Evolutionary conservation across 495 filamentous ascomycete species (phyloP).

Genomic region (Trichoderma parareesei): DNA sequence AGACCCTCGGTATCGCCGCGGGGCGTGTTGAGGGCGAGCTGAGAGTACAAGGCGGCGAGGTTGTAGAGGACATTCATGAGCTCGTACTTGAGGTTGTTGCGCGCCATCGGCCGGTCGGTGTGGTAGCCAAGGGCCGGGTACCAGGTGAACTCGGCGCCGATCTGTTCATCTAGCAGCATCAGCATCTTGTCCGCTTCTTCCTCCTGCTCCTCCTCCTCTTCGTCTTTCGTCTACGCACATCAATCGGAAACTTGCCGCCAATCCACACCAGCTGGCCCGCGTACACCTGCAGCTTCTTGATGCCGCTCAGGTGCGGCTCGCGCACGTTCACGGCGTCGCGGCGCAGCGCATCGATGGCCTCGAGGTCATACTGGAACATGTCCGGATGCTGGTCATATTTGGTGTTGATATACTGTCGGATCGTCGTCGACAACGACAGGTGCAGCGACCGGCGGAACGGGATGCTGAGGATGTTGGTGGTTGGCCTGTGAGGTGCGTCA

Average conservation of each 20-base stretch:
- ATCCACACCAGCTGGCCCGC: conserved; percentile 93
- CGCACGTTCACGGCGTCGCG: conserved; percentile 76
- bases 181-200: not conserved
- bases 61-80: conserved; percentile 91
- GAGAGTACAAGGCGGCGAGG: conserved; percentile 84
- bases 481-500: not conserved
- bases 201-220: not conserved
- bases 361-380: conserved; percentile 88
- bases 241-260: conserved; percentile 90
- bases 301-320: conserved; percentile 83
- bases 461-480: conserved; percentile 45
- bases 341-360: conserved; percentile 75
- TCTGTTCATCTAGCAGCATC: conserved; percentile 42
- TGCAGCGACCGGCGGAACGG: conserved; percentile 81
- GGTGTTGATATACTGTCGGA: conserved; percentile 92
- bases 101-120: conserved; percentile 66
- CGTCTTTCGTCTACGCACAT: conserved; percentile 48
- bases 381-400: conserved; percentile 99
- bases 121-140: conserved; percentile 91
- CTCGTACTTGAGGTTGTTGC: conserved; percentile 93
- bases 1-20: conserved; percentile 73
- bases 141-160: conserved; percentile 94
- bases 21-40: conserved; percentile 76
- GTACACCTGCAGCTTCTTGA: conserved; percentile 79
- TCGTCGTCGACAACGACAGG: conserved; percentile 67